Base-by-base conservation (phyloP, 2,329 filamentous ascomycete species). In the Chaetomium sp. region DNA sequence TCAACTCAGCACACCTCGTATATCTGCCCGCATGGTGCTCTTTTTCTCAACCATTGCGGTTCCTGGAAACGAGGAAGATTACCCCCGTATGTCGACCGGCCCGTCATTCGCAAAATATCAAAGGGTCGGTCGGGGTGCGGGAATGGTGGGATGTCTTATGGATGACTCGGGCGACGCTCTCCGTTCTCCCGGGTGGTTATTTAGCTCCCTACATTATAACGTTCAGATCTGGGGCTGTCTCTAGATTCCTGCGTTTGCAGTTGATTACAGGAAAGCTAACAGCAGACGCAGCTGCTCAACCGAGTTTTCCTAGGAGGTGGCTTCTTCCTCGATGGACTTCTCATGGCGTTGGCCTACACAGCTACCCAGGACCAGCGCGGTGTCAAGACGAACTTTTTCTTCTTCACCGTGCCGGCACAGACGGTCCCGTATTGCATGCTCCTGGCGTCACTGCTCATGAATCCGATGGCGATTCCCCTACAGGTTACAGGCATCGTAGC, bases 351-450 rank as follows among this genome's bases (percentile, higher is more conserved):
- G 74, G 82, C 82, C 70, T 97, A 97, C 75, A 97, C 93, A 6
- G 91, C 87, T 69, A 88, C 89, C 1, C 93, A 97, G 76, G 93
- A 97, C 72, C 91, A 94, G 75, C 87, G 91, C 38, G 91, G 91
- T 58, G 82, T 83, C 71, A 90, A 90, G 75, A 86, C 90, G 6
- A 89, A 83, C 62, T 94, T 96, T 75, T 91, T 93, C 79, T 86
- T 98, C 74, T 78, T 97, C 71, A 90, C 86, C 47, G 90, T 98
- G 65, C 92, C 92, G 7, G 87, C 92, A 16, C 92, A 94, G 75
- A 86, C 88, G 73, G 82, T 95, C 33, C 95, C 95, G 2, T 90
- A 88, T 74, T 89, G 89, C 68, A 90, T 96, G 84, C 84, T 98
- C 53, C 76, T 87, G 19, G 79, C 92, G 72, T 90, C 89, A 12